Conservation (phyloP, 2,329 filamentous ascomycete species). For the Xylaria sp. region DNA sequence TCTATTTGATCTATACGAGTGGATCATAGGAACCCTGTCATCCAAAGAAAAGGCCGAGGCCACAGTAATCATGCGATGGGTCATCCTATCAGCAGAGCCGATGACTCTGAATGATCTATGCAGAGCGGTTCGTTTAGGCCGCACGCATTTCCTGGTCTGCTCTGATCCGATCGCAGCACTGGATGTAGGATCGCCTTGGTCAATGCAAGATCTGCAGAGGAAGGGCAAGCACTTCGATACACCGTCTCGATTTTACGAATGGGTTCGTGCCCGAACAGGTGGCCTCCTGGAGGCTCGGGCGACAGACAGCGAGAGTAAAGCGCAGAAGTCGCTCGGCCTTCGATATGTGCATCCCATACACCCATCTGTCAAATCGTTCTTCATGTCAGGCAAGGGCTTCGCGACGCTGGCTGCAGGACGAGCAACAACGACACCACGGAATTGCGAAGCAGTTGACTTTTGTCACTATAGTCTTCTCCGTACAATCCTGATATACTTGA, state of each 20-base stretch:
- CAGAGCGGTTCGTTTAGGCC: constrained; percentile 14
- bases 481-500: constrained; percentile 18
- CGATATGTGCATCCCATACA: constrained; percentile 12
- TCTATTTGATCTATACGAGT: constrained; percentile 14
- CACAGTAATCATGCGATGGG: constrained; percentile 17
- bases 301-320: not conserved
- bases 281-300: constrained; percentile 10
- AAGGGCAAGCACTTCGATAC: constrained; percentile 18
- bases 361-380: constrained; percentile 15
- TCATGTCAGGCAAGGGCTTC: constrained; percentile 17
- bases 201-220: constrained; percentile 17
- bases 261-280: constrained; percentile 13
- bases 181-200: constrained; percentile 14
- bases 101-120: constrained; percentile 17
- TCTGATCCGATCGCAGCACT: constrained; percentile 4
- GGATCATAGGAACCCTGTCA: constrained; percentile 6
- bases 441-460: constrained; percentile 7
- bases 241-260: constrained; percentile 17
- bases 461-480: constrained; percentile 16
- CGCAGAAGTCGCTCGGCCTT: constrained; percentile 16
- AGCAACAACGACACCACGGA: not conserved
- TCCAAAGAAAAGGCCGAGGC: constrained; percentile 12
- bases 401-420: constrained; percentile 5
- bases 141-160: constrained; percentile 5
- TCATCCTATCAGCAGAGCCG: constrained; percentile 12